phyloP scores from a whole-genome alignment of 495 filamentous ascomycete species.

The Amphirosellinia nigrospora region DNA sequence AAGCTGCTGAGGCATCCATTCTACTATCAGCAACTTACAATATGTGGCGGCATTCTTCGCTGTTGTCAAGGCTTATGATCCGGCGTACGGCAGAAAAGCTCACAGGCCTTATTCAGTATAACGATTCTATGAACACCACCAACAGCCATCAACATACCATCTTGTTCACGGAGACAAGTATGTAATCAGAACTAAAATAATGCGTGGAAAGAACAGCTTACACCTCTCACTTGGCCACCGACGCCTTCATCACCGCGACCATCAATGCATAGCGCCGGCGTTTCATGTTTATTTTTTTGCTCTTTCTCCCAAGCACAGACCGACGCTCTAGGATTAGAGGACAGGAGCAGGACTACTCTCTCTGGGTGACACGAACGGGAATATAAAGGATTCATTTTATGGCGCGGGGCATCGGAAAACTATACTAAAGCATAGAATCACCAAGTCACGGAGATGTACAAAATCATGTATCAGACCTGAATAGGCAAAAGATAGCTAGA shows the following conservation, averaged over 20 bases:
- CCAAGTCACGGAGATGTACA: background rate
- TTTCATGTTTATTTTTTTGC: constrained; percentile 6
- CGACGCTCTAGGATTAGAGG: background rate
- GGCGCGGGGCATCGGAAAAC: background rate
- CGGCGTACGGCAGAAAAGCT: background rate
- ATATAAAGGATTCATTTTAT: background rate
- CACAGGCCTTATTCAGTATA: background rate
- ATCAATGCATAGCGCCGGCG: constrained; percentile 36
- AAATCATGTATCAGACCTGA: background rate
- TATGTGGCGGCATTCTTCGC: background rate
- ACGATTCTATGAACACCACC: background rate
- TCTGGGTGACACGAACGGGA: background rate
- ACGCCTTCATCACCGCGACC: background rate
- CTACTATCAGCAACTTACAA: background rate
- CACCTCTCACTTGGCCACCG: background rate
- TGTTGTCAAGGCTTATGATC: background rate
- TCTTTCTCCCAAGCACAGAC: background rate
- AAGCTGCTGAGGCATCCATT: background rate
- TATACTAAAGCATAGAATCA: background rate
- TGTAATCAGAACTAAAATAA: background rate
- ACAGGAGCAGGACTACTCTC: background rate
- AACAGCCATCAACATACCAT: background rate
- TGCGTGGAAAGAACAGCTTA: background rate
- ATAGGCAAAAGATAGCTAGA: background rate
- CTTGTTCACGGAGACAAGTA: background rate